Base-by-base conservation (phyloP, 108 stramenopile species). In the Nannochloropsis salina region DNA sequence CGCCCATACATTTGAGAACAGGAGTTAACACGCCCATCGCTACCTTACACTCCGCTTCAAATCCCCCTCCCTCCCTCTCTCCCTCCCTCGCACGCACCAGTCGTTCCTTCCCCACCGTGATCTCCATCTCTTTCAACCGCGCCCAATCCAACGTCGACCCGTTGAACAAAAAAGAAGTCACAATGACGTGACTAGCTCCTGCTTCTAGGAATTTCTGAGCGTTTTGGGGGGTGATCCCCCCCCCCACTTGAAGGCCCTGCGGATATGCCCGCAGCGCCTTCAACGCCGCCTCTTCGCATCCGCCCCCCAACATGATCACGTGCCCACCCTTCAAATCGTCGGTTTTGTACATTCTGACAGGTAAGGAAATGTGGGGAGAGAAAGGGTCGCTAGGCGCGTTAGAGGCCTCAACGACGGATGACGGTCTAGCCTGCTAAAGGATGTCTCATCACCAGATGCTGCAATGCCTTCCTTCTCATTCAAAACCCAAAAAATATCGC, bases 261-360 rank as follows among this genome's bases (percentile, higher is more conserved):
- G 96, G 97, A 80, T 94, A 98, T 9, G 95, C 96, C 20, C 80
- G 12, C 21, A 98, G 87, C 1, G 97, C 97, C 15, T 89, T 88
- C 18, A 88, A 85, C 1, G 97, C 94, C 18, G 97, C 96, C 81
- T 96, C 94, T 79, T 92, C 84, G 86, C 96, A 97, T 12, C 96
- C 95, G 3, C 93, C 90, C 9, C 97, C 97, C 42, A 99, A 93
- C 96, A 96, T 98, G 82, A 99, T 98, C 22, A 99, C 95, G 91
- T 99, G 98, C 15, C 98, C 98, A 15, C 97, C 98, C 1, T 88
- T 90, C 51, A 99, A 88, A 43, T 86, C 83, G 86, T 96, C 96
- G 44, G 83, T 40, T 80, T 87, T 41, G 87, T 99, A 99, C 92
- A 97, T 93, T 41, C 90, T 86, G 83, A 93, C 93, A 15, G 61